These are phyloP conservation scores for Penicillium sp. DNA, from an alignment of 2,329 filamentous ascomycete species.

Conservation along the genomic window DNA sequence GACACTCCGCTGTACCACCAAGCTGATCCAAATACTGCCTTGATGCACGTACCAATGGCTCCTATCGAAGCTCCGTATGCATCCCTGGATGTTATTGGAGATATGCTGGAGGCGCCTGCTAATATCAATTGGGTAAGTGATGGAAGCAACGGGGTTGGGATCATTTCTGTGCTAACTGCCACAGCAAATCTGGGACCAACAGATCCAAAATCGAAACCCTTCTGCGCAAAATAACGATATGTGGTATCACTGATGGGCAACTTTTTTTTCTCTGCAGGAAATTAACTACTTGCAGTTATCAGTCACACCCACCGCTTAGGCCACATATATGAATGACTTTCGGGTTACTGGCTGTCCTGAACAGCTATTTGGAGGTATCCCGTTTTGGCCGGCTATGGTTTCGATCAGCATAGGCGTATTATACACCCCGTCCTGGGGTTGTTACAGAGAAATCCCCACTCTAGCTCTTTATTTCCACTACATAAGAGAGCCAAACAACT, in stretches of 20 bases:
- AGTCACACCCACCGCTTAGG: background rate
- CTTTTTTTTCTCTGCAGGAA: background rate
- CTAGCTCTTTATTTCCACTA: no score
- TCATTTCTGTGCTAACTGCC: background rate
- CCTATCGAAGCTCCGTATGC: slow-evolving; percentile 15
- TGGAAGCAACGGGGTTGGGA: background rate
- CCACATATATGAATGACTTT: no score
- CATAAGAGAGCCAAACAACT: no score
- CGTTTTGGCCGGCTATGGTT: no score
- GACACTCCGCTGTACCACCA: slow-evolving; percentile 9
- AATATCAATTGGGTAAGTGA: slow-evolving; percentile 41
- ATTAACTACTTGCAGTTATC: background rate
- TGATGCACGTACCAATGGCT: slow-evolving; percentile 2
- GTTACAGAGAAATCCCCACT: no score
- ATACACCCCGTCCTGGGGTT: no score
- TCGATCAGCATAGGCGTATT: no score
- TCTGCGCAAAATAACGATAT: background rate
- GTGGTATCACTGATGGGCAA: slow-evolving; percentile 11
- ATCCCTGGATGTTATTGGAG: slow-evolving; percentile 36
- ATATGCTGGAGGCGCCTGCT: slow-evolving; percentile 39
- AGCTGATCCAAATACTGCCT: background rate
- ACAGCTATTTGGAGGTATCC: no score
- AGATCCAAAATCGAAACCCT: slow-evolving; percentile 23
- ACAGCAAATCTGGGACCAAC: slow-evolving; percentile 32
- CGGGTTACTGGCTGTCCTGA: no score